These are phyloP conservation scores for Saccharomyces hybrid DNA, from an alignment of 1,139 yeast species.

Conservation along the genomic window DNA sequence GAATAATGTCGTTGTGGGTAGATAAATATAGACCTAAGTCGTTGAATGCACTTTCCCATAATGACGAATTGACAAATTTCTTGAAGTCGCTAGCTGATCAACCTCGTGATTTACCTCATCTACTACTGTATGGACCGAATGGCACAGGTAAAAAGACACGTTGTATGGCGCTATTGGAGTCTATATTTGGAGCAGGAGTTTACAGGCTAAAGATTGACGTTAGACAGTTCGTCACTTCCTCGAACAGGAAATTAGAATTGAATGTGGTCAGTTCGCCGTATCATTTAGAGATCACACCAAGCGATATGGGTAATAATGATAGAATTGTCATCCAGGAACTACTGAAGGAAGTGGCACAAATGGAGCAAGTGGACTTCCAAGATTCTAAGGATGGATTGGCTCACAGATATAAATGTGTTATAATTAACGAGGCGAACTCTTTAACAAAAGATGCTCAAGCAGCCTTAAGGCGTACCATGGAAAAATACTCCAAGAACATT, in stretches of 20 bases:
- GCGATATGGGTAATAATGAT: constrained; percentile 94
- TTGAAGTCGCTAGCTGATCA: constrained; percentile 46
- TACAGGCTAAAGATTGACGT: constrained; percentile 85
- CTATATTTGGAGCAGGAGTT: constrained; percentile 75
- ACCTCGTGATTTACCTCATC: constrained; percentile 75
- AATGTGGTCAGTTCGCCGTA: constrained; percentile 84
- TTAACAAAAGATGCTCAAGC: constrained; percentile 99
- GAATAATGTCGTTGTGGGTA: constrained; percentile 85
- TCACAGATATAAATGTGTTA: constrained; percentile 82
- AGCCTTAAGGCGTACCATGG: constrained; percentile 96
- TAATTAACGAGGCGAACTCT: constrained; percentile 94
- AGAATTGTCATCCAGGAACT: constrained; percentile 91
- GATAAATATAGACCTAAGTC: constrained; percentile 83
- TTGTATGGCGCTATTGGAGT: constrained; percentile 70
- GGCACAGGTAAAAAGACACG: constrained; percentile 98
- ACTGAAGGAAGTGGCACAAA: constrained; percentile 88
- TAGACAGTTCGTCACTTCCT: constrained; percentile 66
- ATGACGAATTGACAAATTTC: constrained; percentile 54
- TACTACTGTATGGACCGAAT: constrained; percentile 86
- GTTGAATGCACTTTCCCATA: constrained; percentile 59
- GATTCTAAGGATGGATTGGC: constrained; percentile 29
- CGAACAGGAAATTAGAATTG: constrained; percentile 74
- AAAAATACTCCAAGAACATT: constrained; percentile 82
- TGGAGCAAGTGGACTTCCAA: constrained; percentile 73
- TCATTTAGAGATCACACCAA: constrained; percentile 92